Conservation (phyloP, 257 asterid genomes). For the Vinca minor region DNA sequence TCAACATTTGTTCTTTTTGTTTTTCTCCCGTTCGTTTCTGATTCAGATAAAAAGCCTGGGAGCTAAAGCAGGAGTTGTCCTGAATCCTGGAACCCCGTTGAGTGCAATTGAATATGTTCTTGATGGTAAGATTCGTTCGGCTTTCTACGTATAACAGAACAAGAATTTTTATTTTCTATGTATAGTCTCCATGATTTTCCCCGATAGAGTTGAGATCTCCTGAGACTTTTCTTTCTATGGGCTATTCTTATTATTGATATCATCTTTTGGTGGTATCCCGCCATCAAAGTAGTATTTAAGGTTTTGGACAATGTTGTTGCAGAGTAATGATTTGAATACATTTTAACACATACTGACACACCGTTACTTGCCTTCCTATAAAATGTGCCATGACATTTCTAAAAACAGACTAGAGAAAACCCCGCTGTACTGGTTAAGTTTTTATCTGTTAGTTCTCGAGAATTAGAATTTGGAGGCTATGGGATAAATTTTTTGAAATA, state of each 20-base stretch:
- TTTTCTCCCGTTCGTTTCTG: conserved; percentile 6
- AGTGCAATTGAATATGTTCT: conserved; percentile 79
- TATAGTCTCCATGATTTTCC: neutral
- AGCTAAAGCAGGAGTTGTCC: conserved; percentile 99
- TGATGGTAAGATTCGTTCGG: conserved; percentile 56
- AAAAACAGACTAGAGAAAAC: too few species aligned
- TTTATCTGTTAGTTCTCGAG: neutral
- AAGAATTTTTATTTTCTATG: neutral
- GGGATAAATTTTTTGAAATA: neutral
- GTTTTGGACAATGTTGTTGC: neutral
- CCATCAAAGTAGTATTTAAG: neutral
- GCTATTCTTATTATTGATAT: neutral
- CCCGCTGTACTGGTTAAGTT: neutral
- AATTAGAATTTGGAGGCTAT: neutral
- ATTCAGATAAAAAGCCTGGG: conserved; percentile 76
- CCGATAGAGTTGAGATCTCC: neutral
- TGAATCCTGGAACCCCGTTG: conserved; percentile 92
- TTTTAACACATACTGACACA: neutral
- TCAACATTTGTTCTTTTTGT: neutral
- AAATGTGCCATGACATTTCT: neutral
- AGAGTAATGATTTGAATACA: neutral
- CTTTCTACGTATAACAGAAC: neutral
- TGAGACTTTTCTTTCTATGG: neutral
- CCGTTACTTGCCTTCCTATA: neutral
- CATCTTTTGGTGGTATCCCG: neutral